phyloP scores from a whole-genome alignment of 2,329 filamentous ascomycete species.

The Diaporthe sp. region DNA sequence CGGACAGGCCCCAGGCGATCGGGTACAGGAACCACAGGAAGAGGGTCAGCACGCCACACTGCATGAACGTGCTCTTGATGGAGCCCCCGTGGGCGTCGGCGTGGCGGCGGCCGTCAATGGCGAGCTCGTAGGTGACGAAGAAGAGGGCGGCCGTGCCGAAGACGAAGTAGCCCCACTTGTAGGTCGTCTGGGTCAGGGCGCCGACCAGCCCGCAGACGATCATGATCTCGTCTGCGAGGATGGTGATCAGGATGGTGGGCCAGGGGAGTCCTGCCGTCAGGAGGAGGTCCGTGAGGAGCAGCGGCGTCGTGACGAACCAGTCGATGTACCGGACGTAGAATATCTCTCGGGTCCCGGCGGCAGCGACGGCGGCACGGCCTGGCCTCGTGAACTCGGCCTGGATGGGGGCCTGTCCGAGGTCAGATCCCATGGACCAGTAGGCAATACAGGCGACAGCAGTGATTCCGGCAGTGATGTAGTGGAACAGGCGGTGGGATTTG shows the following conservation, averaged over 20 bases:
- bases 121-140: constrained; percentile 70
- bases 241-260: constrained; percentile 70
- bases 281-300: constrained; percentile 71
- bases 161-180: constrained; percentile 76
- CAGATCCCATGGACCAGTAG: constrained; percentile 76
- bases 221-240: constrained; percentile 74
- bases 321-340: constrained; percentile 76
- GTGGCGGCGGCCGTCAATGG: constrained; percentile 64
- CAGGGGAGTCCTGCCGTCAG: constrained; percentile 73
- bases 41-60: constrained; percentile 67
- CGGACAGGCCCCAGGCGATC: constrained; percentile 70
- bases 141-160: constrained; percentile 66
- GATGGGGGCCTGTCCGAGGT: constrained; percentile 72
- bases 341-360: constrained; percentile 67
- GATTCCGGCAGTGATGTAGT: constrained; percentile 71
- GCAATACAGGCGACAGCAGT: constrained; percentile 69
- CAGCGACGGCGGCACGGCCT: constrained; percentile 52
- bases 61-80: constrained; percentile 63
- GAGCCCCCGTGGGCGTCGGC: constrained; percentile 64
- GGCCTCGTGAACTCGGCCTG: constrained; percentile 65
- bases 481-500: constrained; percentile 67
- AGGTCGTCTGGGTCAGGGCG: constrained; percentile 68
- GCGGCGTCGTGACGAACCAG: constrained; percentile 71
- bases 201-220: constrained; percentile 75
- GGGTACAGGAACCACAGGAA: constrained; percentile 74